Evolutionary conservation across 768 basidiomycete genomes (phyloP).

Genomic region (Asterophora parasitica): DNA sequence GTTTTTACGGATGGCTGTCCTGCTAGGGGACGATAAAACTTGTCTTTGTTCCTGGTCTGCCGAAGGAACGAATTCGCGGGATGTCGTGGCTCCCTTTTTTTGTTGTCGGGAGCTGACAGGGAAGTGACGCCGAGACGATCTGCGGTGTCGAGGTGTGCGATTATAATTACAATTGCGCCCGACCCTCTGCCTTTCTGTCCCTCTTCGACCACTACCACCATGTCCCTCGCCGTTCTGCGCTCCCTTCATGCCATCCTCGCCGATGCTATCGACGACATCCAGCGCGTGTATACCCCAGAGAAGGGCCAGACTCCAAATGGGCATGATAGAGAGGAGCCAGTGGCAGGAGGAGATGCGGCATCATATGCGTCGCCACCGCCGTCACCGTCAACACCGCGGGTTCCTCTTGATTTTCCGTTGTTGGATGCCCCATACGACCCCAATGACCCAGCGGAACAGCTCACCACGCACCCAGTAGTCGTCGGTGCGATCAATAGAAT

Average conservation of each 20-base stretch:
- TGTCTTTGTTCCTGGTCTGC: not conserved
- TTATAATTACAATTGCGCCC: constrained; percentile 14
- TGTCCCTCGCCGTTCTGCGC: constrained; percentile 62
- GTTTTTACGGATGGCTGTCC: constrained; percentile 12
- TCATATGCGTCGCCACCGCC: constrained; percentile 29
- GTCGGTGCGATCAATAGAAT: constrained; percentile 57
- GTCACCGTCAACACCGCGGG: constrained; percentile 21
- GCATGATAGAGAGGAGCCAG: not conserved
- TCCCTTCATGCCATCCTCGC: constrained; percentile 64
- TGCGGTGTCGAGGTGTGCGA: constrained; percentile 12
- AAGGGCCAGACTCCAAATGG: constrained; percentile 5
- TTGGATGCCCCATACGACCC: constrained; percentile 45
- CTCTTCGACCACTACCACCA: constrained; percentile 16
- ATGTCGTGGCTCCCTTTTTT: constrained; percentile 6
- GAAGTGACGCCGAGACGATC: constrained; percentile 15
- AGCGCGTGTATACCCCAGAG: constrained; percentile 45
- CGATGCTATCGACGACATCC: constrained; percentile 65
- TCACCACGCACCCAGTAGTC: constrained; percentile 57
- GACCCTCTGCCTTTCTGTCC: not conserved
- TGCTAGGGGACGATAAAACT: not conserved
- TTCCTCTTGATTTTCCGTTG: constrained; percentile 51
- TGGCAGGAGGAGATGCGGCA: constrained; percentile 4
- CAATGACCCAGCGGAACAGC: constrained; percentile 43
- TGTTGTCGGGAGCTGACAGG: constrained; percentile 14
- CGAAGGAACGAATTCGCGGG: not conserved